Percentiles rank a stretch among this genome's conserved stretches.
These are phyloP conservation scores for Lodderomyces margitis DNA, from an alignment of 1,139 yeast genomes.

Conservation along the genomic window DNA sequence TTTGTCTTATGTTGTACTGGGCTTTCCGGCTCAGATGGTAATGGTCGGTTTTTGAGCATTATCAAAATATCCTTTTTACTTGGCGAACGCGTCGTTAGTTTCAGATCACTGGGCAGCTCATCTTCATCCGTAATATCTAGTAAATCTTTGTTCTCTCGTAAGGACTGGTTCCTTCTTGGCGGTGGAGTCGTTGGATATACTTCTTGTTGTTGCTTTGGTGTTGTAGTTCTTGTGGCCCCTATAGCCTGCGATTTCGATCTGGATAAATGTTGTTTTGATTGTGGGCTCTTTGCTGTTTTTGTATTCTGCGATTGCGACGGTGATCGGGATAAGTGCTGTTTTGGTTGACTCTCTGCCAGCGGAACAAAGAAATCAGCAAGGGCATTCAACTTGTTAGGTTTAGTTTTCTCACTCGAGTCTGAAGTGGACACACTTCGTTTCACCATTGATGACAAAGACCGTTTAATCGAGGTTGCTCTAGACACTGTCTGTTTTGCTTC, in stretches of 20 bases:
- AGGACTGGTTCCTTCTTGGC: slow-evolving; percentile 11
- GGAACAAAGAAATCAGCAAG: not conserved
- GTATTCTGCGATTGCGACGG: not conserved
- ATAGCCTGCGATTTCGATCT: not conserved
- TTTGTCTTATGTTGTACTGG: not conserved
- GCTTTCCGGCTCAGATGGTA: not conserved
- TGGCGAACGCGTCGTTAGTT: slow-evolving; percentile 3
- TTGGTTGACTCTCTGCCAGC: not conserved
- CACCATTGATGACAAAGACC: slow-evolving; percentile 12
- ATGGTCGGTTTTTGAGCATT: not conserved
- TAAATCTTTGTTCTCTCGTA: slow-evolving; percentile 6
- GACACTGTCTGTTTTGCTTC: slow-evolving; percentile 1
- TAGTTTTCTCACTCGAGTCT: slow-evolving; percentile 4
- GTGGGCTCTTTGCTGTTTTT: no score
- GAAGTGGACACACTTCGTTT: slow-evolving; percentile 11
- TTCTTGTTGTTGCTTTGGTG: not conserved
- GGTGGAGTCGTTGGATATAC: slow-evolving; percentile 5
- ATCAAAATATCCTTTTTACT: slow-evolving; percentile 4
- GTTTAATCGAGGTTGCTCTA: slow-evolving; percentile 8
- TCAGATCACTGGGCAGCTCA: slow-evolving; percentile 1
- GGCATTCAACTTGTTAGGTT: not conserved
- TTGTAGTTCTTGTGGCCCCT: not conserved
- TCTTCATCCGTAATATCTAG: not conserved
- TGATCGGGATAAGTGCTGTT: not conserved
- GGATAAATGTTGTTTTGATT: not conserved